Conservation (phyloP, 345 rosid genomes). For the Moricandia arvensis region DNA sequence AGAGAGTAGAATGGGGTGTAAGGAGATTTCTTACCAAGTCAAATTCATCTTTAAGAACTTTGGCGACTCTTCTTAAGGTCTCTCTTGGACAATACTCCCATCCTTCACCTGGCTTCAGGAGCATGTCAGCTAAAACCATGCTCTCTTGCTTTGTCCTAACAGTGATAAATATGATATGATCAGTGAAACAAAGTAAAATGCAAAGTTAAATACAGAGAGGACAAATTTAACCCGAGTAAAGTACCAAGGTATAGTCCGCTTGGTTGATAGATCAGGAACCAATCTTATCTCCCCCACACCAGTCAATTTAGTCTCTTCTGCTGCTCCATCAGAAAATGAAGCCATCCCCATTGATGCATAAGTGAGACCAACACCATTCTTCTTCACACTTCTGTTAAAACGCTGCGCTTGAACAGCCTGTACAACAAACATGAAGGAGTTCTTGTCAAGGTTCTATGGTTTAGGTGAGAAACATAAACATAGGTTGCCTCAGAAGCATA, state of each 20-base stretch:
- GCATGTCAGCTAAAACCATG: conserved; percentile 97
- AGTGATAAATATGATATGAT: conserved; percentile 1
- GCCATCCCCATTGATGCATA: conserved; percentile 79
- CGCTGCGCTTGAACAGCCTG: conserved; percentile 80
- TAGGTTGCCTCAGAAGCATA: neutral
- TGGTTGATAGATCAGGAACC: conserved; percentile 81
- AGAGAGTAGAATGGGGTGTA: neutral
- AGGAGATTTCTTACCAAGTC: conserved; percentile 56
- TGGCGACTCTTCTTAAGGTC: conserved; percentile 64
- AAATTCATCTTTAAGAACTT: conserved; percentile 78
- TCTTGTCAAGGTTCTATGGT: neutral
- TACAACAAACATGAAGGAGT: neutral
- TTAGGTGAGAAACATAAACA: neutral
- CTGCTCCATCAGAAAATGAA: conserved; percentile 81
- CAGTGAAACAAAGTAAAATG: neutral
- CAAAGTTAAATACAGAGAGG: conserved; percentile 5
- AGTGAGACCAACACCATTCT: conserved; percentile 83
- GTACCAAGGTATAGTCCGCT: conserved; percentile 76
- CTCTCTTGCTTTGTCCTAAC: conserved; percentile 71
- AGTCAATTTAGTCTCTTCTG: conserved; percentile 64
- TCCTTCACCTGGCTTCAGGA: conserved; percentile 69
- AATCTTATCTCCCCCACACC: conserved; percentile 88
- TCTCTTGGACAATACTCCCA: conserved; percentile 99
- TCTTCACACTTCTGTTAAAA: conserved; percentile 55
- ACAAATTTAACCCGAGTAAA: neutral